Evolutionary conservation across 129 eudicot species (phyloP).

Genomic region (Flaveria bidentis): DNA sequence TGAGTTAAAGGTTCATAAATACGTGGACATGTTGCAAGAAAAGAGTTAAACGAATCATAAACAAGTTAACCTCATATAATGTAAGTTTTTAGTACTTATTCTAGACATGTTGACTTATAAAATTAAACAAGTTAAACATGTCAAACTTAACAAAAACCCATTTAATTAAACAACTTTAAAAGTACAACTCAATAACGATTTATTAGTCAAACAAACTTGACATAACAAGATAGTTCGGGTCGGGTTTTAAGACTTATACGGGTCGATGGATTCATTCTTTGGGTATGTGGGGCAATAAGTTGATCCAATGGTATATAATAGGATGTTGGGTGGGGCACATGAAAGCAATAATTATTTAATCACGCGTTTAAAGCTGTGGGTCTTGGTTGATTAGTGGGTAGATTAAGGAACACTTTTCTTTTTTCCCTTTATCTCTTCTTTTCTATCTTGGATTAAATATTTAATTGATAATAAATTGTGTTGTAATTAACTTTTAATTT

Average conservation of each 20-base stretch:
- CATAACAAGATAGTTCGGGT: neutral
- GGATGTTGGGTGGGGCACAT: slow-evolving; percentile 32
- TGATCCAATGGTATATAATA: slow-evolving; percentile 26
- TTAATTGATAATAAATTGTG: slow-evolving; percentile 7
- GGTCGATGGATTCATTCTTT: neutral
- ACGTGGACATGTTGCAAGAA: too few relatives aligned
- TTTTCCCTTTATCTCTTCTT: slow-evolving; percentile 3
- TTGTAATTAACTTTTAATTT: neutral
- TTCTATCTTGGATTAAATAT: slow-evolving; percentile 27
- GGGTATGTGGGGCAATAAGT: slow-evolving; percentile 23
- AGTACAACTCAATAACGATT: too few relatives aligned
- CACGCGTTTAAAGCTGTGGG: slow-evolving; percentile 62
- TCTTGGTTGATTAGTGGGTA: slow-evolving; percentile 39
- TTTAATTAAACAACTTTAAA: too few relatives aligned
- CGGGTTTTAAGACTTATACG: slow-evolving; percentile 1
- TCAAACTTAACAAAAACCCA: too few relatives aligned
- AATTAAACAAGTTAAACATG: too few relatives aligned
- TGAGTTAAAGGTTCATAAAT: too few relatives aligned
- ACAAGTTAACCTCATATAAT: too few relatives aligned
- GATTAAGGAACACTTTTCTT: slow-evolving; percentile 36
- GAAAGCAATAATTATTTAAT: slow-evolving; percentile 35
- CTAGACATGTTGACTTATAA: too few relatives aligned
- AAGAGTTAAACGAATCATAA: too few relatives aligned
- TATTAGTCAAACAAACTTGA: too few relatives aligned
- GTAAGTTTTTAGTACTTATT: too few relatives aligned